A percentile compares a stretch with the other conserved stretches of the same genome.
These are phyloP conservation scores for Lagenidium sp. DNA, from an alignment of 352 stramenopile species.

Conservation along the genomic window DNA sequence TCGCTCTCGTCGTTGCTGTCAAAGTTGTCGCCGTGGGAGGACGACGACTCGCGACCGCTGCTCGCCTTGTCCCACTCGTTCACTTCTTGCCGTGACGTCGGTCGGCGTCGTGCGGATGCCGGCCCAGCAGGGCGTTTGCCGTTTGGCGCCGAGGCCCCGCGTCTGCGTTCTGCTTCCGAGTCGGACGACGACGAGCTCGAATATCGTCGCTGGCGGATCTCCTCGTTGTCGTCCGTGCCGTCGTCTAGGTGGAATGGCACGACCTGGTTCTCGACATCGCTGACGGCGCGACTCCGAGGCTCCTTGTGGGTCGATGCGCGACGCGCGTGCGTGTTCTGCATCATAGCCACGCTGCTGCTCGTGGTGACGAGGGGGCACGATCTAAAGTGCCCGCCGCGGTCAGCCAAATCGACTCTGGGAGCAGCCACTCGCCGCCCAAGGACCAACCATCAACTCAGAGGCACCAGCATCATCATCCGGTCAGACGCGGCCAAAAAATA, in stretches of 20 bases:
- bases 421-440: too few relatives aligned
- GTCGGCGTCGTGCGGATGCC: not conserved
- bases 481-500: too few relatives aligned
- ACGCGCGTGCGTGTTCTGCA: too few relatives aligned
- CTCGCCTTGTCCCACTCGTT: constrained; percentile 35
- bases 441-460: too few relatives aligned
- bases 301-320: too few relatives aligned
- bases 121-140: too few relatives aligned
- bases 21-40: constrained; percentile 9
- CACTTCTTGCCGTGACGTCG: constrained; percentile 7
- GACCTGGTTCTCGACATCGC: constrained; percentile 50
- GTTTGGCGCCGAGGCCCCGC: not conserved
- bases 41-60: constrained; percentile 1
- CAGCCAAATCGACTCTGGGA: too few relatives aligned
- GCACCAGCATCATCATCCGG: too few relatives aligned
- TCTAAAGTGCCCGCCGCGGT: too few relatives aligned
- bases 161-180: constrained; percentile 2
- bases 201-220: constrained; percentile 24
- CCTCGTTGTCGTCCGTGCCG: constrained; percentile 27
- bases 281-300: too few relatives aligned
- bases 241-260: constrained; percentile 44
- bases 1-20: constrained; percentile 5
- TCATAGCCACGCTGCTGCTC: too few relatives aligned
- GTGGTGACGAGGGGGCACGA: too few relatives aligned
- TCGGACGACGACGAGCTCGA: constrained; percentile 17